Evolutionary conservation across 2,329 filamentous ascomycete species (phyloP).

Genomic region (Zalaria sp.): DNA sequence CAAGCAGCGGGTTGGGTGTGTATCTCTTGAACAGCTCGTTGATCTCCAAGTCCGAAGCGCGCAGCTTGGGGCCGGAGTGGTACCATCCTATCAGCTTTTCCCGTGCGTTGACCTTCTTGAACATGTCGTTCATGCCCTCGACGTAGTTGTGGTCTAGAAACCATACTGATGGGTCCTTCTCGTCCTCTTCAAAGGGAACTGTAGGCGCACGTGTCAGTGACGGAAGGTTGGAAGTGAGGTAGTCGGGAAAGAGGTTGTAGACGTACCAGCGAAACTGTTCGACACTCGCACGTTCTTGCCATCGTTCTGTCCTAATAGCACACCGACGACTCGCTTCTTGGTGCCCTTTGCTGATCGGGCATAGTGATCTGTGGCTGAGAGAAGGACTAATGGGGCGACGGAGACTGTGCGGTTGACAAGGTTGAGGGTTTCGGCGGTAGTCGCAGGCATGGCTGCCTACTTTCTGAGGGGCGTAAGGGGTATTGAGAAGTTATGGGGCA

Average conservation of each 20-base stretch:
- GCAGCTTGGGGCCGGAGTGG: slow-evolving; percentile 91
- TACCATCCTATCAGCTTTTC: slow-evolving; percentile 99
- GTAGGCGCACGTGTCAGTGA: slow-evolving; percentile 9
- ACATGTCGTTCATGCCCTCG: slow-evolving; percentile 99
- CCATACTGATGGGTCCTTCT: slow-evolving; percentile 97
- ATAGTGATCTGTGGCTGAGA: slow-evolving; percentile 97
- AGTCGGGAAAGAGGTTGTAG: neutral
- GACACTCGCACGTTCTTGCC: slow-evolving; percentile 93
- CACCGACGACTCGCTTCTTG: slow-evolving; percentile 80
- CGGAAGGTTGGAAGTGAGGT: too few relatives aligned
- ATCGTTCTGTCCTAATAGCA: slow-evolving; percentile 88
- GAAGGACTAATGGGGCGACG: slow-evolving; percentile 91
- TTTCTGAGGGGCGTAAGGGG: neutral
- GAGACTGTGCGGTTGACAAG: slow-evolving; percentile 91
- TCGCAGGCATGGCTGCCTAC: slow-evolving; percentile 67
- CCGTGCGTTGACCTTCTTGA: slow-evolving; percentile 98
- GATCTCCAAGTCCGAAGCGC: slow-evolving; percentile 94
- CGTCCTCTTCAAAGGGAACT: slow-evolving; percentile 98
- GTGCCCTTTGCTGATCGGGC: slow-evolving; percentile 85
- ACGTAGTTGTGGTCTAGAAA: slow-evolving; percentile 99
- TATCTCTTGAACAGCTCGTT: slow-evolving; percentile 99
- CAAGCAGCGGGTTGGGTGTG: slow-evolving; percentile 86
- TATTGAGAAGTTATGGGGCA: neutral
- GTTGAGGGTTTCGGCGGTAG: slow-evolving; percentile 89
- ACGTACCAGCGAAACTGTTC: slow-evolving; percentile 92